Conservation (phyloP, 2,329 filamentous ascomycete genomes). For the Phialemonium atrogriseum region DNA sequence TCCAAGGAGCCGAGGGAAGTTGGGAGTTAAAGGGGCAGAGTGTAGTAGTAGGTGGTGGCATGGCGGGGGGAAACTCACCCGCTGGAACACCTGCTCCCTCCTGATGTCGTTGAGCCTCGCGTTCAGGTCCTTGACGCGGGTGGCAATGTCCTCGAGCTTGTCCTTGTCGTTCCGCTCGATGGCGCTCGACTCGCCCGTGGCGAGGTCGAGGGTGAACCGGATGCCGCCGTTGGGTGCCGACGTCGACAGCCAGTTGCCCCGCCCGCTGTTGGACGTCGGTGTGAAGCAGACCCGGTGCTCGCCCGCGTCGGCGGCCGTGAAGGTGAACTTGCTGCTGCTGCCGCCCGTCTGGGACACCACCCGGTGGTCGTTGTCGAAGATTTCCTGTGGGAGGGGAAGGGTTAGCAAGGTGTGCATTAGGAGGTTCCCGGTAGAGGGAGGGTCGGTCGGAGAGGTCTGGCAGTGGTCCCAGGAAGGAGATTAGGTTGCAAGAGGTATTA, state of each 20-base stretch:
- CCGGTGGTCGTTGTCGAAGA: slow-evolving; percentile 96
- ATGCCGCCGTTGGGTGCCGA: slow-evolving; percentile 64
- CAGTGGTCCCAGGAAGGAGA: neutral
- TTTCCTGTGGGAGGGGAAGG: slow-evolving; percentile 50
- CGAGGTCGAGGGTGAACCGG: slow-evolving; percentile 79
- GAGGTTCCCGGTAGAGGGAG: neutral
- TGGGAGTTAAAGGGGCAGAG: slow-evolving; percentile 1
- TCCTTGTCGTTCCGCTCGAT: slow-evolving; percentile 91
- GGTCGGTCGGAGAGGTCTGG: slow-evolving; percentile 4
- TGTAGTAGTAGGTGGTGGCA: no score
- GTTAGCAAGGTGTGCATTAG: slow-evolving; percentile 3
- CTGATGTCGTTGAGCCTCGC: slow-evolving; percentile 78
- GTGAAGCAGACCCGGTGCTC: slow-evolving; percentile 95
- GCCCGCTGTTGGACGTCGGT: slow-evolving; percentile 64
- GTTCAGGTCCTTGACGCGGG: slow-evolving; percentile 85
- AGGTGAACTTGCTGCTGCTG: slow-evolving; percentile 79
- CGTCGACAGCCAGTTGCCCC: slow-evolving; percentile 63
- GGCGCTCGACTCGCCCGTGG: slow-evolving; percentile 87
- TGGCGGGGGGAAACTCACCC: slow-evolving; percentile 45
- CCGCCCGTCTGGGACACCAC: slow-evolving; percentile 80
- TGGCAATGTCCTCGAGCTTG: slow-evolving; percentile 84
- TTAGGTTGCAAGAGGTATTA: neutral
- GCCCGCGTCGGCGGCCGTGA: slow-evolving; percentile 88
- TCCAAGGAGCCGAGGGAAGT: no score
- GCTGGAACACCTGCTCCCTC: slow-evolving; percentile 92